Evolutionary conservation across 192 early-diverging fungal species (phyloP), one percentile per base, ranked within the genome.

Genomic region (Coemansia aciculifera): DNA sequence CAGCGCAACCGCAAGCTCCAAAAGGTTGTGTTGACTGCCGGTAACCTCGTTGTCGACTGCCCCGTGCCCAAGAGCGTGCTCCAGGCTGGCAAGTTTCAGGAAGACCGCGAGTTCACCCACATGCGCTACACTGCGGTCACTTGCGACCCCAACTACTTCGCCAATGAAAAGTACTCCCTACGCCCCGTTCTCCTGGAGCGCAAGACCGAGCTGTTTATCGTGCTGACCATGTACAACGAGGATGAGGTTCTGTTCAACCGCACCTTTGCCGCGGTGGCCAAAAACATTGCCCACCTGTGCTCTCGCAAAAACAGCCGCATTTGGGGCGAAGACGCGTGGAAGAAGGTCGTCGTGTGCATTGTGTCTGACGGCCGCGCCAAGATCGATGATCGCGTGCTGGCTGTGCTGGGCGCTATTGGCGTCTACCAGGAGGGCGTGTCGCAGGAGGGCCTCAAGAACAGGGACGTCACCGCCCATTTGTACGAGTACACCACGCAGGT

Each of bases 61-160:
- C 89, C 88, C 17, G 89, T 91, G 7, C 90, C 91, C 5, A 64
- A 66, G 5, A 79, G 84, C 27, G 84, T 89, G 32, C 75, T 91
- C 19, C 63, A 77, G 17, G 65, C 71, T 5, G 84, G 87, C 59
- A 78, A 85, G 56, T 77, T 67, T 39, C 63, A 77, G 29, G 79
- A 87, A 0, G 88, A 85, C 34, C 85, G 90, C 56, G 96, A 98
- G 81, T 95, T 95, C 60, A 94, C 93, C 15, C 89, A 96, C 71
- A 89, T 96, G 86, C 87, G 96, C 27, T 99, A 99, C 84, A 98
- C 96, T 0, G 92, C 95, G 3, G 91, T 89, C 11, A 95, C 93
- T 12, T 90, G 89, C 77, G 89, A 94, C 69, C 90, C 95, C 5
- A 88, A 96, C 71, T 87, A 96, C 32, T 98, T 97, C 81, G 67